Conservation (phyloP, 345 rosid species). For the Kandelia obovata region DNA sequence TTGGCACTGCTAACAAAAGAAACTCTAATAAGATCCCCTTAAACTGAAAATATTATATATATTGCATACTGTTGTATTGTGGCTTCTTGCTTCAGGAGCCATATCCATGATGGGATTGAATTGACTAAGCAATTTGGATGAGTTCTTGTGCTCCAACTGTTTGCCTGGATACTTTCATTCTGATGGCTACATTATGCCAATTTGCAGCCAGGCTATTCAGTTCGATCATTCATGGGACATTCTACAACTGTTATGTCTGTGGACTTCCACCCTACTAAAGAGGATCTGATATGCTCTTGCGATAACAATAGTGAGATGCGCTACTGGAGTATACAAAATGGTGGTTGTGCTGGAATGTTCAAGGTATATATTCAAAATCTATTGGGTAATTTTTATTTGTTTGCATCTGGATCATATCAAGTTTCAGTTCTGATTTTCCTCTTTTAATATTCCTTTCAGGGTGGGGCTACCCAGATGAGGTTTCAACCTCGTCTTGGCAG, state of each 20-base stretch:
- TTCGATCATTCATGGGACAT: conserved; percentile 56
- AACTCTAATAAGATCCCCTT: no score
- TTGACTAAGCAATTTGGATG: background rate
- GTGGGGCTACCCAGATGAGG: conserved; percentile 51
- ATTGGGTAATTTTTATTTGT: no score
- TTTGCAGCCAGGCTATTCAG: conserved; percentile 54
- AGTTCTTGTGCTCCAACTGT: background rate
- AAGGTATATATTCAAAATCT: conserved; percentile 35
- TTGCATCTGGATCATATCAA: background rate
- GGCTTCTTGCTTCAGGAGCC: background rate
- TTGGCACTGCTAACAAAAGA: background rate
- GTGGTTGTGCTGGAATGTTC: conserved; percentile 49
- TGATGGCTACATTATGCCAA: background rate
- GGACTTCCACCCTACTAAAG: conserved; percentile 67
- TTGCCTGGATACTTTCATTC: conserved; percentile 2
- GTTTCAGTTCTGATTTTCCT: background rate
- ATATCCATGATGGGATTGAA: background rate
- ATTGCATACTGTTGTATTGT: background rate
- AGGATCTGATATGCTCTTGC: conserved; percentile 66
- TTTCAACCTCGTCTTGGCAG: conserved; percentile 60
- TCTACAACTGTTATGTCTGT: conserved; percentile 58
- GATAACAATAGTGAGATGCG: conserved; percentile 58
- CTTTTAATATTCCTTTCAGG: conserved; percentile 27
- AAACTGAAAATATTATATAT: background rate
- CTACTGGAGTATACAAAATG: conserved; percentile 70